Evolutionary conservation across 2,329 filamentous ascomycete genomes (phyloP).

Genomic region (Anthostomella pinea): DNA sequence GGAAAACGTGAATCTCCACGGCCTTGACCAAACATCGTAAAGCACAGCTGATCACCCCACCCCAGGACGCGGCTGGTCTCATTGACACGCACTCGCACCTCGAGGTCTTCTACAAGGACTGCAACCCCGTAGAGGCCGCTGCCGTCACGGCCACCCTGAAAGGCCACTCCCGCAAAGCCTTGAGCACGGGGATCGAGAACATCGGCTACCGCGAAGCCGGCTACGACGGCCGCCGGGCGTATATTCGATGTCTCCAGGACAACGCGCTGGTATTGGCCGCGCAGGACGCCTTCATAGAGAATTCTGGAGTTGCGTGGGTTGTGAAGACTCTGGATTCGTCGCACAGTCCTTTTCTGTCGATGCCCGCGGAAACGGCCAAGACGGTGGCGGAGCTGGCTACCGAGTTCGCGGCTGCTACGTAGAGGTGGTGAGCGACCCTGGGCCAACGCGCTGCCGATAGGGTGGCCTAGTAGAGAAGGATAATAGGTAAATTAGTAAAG

Average conservation of each 20-base stretch:
- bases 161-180: background rate
- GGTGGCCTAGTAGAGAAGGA: no score
- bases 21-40: no score
- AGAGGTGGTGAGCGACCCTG: no score
- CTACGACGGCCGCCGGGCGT: background rate
- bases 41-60: no score
- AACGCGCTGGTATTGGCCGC: background rate
- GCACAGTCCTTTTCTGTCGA: background rate
- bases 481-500: no score
- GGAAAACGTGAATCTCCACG: no score
- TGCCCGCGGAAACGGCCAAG: background rate
- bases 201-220: background rate
- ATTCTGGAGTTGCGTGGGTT: background rate
- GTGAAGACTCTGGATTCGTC: background rate
- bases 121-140: background rate
- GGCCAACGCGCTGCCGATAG: no score
- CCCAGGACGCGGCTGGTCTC: background rate
- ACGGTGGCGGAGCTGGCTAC: background rate
- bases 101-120: slow-evolving; percentile 1
- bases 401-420: no score
- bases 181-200: background rate
- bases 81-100: background rate
- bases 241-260: background rate
- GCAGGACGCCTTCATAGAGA: background rate
- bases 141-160: background rate